Evolutionary conservation across 805 yeast genomes (phyloP).

Genomic region (Nakazawaea holstii): DNA sequence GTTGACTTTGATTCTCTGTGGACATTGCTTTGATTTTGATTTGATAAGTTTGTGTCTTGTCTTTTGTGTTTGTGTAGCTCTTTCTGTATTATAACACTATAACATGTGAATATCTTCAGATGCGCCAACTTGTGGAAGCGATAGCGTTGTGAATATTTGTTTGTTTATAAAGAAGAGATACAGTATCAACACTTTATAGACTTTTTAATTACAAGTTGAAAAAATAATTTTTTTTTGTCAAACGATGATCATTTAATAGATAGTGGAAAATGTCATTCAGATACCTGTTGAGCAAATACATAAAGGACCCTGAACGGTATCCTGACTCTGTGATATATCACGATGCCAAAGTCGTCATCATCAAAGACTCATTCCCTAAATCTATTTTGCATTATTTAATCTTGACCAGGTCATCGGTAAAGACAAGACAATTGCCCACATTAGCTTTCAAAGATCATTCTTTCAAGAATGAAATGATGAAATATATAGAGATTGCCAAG

Average conservation of each 20-base stretch:
- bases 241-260: too few relatives aligned
- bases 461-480: slow-evolving; percentile 23
- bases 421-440: slow-evolving; percentile 47
- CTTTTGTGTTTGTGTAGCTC: too few relatives aligned
- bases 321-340: slow-evolving; percentile 34
- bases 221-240: too few relatives aligned
- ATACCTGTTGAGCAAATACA: slow-evolving; percentile 42
- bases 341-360: slow-evolving; percentile 50
- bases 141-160: neutral
- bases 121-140: too few relatives aligned
- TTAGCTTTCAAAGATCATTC: slow-evolving; percentile 35
- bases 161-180: neutral
- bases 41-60: too few relatives aligned
- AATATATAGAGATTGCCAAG: slow-evolving; percentile 33
- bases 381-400: slow-evolving; percentile 54
- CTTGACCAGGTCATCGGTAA: slow-evolving; percentile 41
- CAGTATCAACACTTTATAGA: slow-evolving; percentile 8
- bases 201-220: too few relatives aligned
- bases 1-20: too few relatives aligned
- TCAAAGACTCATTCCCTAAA: slow-evolving; percentile 62
- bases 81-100: too few relatives aligned
- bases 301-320: slow-evolving; percentile 37
- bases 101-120: too few relatives aligned
- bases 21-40: too few relatives aligned
- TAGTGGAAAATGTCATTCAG: slow-evolving; percentile 54